Evolutionary conservation across 2,329 filamentous ascomycete species (phyloP).

Genomic region (Aspergillus udagawae): DNA sequence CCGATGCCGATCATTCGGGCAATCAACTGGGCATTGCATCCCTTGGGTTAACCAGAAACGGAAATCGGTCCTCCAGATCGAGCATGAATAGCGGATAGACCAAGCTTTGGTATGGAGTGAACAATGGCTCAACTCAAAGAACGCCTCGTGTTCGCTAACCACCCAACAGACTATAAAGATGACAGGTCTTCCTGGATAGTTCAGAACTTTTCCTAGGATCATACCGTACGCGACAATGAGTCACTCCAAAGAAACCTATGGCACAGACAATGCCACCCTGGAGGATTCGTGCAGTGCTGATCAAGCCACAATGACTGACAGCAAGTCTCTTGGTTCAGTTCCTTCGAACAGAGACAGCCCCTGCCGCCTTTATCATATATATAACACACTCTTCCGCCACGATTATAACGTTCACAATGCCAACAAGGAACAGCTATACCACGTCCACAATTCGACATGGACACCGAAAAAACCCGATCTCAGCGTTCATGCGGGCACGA

Average conservation of each 20-base stretch:
- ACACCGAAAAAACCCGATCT: slow-evolving; percentile 32
- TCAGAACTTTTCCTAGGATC: neutral
- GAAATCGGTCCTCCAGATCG: neutral
- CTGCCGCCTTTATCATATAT: slow-evolving; percentile 21
- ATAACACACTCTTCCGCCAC: slow-evolving; percentile 17
- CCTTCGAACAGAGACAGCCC: neutral
- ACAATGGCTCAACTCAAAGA: neutral
- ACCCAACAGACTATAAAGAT: slow-evolving; percentile 1
- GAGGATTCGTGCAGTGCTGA: neutral
- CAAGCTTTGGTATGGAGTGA: neutral
- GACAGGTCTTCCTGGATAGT: neutral
- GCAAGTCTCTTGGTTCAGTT: neutral
- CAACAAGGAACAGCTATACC: slow-evolving; percentile 17
- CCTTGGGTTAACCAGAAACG: neutral
- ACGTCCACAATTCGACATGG: slow-evolving; percentile 26
- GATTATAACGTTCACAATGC: slow-evolving; percentile 21
- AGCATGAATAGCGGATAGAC: neutral
- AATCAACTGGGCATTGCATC: neutral
- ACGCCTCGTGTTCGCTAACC: neutral
- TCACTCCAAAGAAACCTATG: neutral
- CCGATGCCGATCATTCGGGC: neutral
- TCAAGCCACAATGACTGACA: neutral
- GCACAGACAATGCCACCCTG: neutral
- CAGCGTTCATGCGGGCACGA: slow-evolving; percentile 27
- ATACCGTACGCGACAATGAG: neutral